A percentile compares a stretch with the other conserved stretches of the same genome.
phyloP scores from a whole-genome alignment of 495 filamentous ascomycete genomes.

The Mycothermus thermophilus region DNA sequence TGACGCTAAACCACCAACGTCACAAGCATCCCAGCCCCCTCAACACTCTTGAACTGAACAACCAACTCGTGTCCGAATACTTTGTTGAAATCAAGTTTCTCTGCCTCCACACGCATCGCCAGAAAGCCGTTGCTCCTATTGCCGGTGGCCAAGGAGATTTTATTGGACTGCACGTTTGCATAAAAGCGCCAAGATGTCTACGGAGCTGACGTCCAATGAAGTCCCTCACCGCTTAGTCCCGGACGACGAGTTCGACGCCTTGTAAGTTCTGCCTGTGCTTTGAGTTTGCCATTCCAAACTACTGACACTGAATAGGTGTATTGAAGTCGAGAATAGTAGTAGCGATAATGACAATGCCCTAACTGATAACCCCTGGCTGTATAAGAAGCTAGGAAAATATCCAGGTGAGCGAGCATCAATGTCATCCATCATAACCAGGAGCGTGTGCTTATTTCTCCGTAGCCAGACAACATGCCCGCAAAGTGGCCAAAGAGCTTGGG shows the following conservation, averaged over 20 bases:
- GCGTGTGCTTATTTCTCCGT: neutral
- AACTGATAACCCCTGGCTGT: slow-evolving; percentile 7
- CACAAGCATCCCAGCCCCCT: too few species aligned
- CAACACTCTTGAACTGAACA: too few species aligned
- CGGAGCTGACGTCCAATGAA: too few species aligned
- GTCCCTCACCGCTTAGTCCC: slow-evolving; percentile 23
- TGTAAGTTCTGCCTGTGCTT: slow-evolving; percentile 16
- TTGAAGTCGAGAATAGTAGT: slow-evolving; percentile 1
- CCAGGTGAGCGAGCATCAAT: slow-evolving; percentile 11
- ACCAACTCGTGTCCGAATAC: too few species aligned
- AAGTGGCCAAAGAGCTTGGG: slow-evolving; percentile 53
- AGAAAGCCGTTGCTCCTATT: too few species aligned
- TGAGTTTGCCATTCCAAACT: neutral
- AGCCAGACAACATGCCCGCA: slow-evolving; percentile 74
- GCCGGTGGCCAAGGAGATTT: too few species aligned
- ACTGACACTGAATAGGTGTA: too few species aligned
- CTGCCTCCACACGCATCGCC: too few species aligned
- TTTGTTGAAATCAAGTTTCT: too few species aligned
- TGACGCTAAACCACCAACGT: too few species aligned
- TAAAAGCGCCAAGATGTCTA: too few species aligned
- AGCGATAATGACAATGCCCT: neutral
- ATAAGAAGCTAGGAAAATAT: slow-evolving; percentile 14
- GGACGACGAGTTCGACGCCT: slow-evolving; percentile 35
- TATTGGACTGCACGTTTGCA: too few species aligned
- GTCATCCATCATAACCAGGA: neutral